Evolutionary conservation across 2,329 filamentous ascomycete species (phyloP), one percentile per base, ranked within the genome.

Genomic region (Didymella exigua): DNA sequence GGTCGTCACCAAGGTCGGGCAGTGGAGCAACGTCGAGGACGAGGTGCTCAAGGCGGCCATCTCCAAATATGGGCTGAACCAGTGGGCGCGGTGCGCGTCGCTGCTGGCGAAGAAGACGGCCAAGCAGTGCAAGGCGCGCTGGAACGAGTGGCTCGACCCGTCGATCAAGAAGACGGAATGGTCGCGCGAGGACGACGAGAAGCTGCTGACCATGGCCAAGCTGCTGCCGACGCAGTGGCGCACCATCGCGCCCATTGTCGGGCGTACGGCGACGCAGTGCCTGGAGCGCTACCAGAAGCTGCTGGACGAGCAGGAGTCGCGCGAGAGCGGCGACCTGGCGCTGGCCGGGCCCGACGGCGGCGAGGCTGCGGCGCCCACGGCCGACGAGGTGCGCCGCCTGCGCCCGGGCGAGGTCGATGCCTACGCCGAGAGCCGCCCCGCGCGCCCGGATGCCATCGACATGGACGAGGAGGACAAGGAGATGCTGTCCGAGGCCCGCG

Each of bases 201-300:
- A 96, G 79, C 83, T 99, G 57, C 79, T 99, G 68, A 95, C 98
- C 72, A 83, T 99, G 70, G 95, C 95, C 59, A 99, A 98, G 84
- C 83, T 99, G 78, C 96, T 99, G 89, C 95, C 95, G 53, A 98
- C 93, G 24, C 95, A 99, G 84, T 99, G 95, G 95, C 89, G 95
- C 70, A 98, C 95, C 42, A 98, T 99, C 71, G 93, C 95, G 54
- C 93, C 95, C 50, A 93, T 98, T 65, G 93, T 99, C 68, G 95
- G 95, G 63, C 87, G 95, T 70, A 98, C 95, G 38, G 95, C 95
- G 42, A 98, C 95, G 61, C 95, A 98, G 78, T 99, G 95, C 72
- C 84, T 98, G 60, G 95, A 98, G 78, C 89, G 95, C 55, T 99
- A 99, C 75, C 93, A 98, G 77, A 96, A 93, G 76, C 84, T 99